Percentiles rank a stretch among this genome's conserved stretches.
These are phyloP conservation scores for Auriscalpium microsporum DNA, from an alignment of 768 basidiomycete species.

Conservation along the genomic window DNA sequence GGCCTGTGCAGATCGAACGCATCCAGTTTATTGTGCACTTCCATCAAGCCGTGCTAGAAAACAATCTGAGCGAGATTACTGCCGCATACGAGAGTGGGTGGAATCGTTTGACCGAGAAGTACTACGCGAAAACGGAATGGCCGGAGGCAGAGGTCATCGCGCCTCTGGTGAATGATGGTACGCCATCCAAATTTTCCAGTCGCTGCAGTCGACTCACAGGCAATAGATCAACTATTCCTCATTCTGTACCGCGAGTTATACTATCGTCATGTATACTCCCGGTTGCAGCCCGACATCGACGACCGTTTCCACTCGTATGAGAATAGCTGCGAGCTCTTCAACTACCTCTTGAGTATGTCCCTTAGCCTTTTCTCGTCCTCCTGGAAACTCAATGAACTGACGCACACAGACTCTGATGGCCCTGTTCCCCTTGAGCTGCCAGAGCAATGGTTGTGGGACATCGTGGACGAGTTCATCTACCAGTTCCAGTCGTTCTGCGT, in stretches of 20 bases:
- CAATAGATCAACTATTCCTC: conserved; percentile 82
- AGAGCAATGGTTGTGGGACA: conserved; percentile 98
- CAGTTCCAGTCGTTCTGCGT: conserved; percentile 96
- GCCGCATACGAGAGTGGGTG: conserved; percentile 94
- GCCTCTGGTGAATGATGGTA: conserved; percentile 88
- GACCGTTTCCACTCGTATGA: conserved; percentile 98
- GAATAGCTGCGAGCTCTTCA: conserved; percentile 97
- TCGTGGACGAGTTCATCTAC: conserved; percentile 96
- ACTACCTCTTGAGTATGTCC: conserved; percentile 83
- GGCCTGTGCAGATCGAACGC: conserved; percentile 6
- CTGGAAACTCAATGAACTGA: not conserved
- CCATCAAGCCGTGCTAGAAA: conserved; percentile 85
- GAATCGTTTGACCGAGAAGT: conserved; percentile 95
- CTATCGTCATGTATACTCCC: conserved; percentile 93
- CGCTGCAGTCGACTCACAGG: not conserved
- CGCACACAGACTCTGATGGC: conserved; percentile 72
- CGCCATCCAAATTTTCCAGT: conserved; percentile 17
- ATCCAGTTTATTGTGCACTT: conserved; percentile 88
- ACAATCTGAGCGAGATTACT: conserved; percentile 87
- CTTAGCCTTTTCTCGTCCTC: not conserved
- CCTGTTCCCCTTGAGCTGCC: conserved; percentile 92
- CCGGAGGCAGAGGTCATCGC: conserved; percentile 95
- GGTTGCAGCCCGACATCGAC: conserved; percentile 90
- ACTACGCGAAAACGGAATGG: conserved; percentile 92
- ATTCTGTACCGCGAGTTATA: conserved; percentile 95